Evolutionary conservation across 2,329 filamentous ascomycete genomes (phyloP), one percentile per base, ranked within the genome.

Genomic region (Fusarium sp.): DNA sequence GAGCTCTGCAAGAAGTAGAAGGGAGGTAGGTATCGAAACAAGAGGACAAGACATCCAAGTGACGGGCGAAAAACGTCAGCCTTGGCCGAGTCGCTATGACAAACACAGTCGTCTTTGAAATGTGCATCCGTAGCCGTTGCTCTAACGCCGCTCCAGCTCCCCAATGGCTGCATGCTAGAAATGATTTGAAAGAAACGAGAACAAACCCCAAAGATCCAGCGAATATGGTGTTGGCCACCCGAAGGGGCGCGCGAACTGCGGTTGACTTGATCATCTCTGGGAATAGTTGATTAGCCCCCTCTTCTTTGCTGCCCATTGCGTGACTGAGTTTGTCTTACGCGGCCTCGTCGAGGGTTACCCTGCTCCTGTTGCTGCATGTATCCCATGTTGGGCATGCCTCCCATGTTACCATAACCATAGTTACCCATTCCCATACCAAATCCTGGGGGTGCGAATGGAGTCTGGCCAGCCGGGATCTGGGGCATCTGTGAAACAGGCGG

Each of bases 321-420:
- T 66, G 59, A 60, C 52, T 60, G 57, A 56, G 63, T 44, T 63
- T 51, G 48, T 80, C 87, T 83, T 86, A 89, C 88, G 78, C 89
- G 86, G 80, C 89, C 89, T 74, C 89, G 86, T 79, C 89, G 83
- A 71, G 82, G 79, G 79, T 87, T 89, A 73, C 84, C 84, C 74
- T 88, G 87, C 73, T 88, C 87, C 76, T 90, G 87, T 70, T 85
- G 87, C 71, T 85, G 73, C 77, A 80, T 78, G 75, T 87, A 89
- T 23, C 83, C 85, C 81, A 87, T 84, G 61, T 83, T 84, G 67
- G 84, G 85, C 81, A 86, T 84, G 27, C 82, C 80, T 58, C 78
- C 80, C 79, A 84, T 83, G 59, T 83, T 84, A 54, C 82, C 80
- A 71, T 86, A 87, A 25, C 81, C 82, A 61, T 85, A 84, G 23